These are phyloP conservation scores for Croton laevigatus DNA, from an alignment of 441 rosid genomes.

Conservation along the genomic window DNA sequence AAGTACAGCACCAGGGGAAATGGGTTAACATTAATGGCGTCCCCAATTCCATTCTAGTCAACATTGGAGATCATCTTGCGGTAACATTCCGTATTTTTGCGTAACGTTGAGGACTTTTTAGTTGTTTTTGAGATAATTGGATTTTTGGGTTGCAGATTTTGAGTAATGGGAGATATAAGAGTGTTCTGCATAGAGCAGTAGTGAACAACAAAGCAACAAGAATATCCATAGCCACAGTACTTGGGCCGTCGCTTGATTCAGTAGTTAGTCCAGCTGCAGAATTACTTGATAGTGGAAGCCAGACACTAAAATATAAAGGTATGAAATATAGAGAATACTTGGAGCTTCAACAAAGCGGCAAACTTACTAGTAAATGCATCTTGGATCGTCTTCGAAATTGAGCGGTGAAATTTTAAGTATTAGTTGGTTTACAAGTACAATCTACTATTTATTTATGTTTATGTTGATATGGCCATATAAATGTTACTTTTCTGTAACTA, in stretches of 20 bases:
- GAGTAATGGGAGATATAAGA: constrained; percentile 53
- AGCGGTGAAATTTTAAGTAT: too few relatives aligned
- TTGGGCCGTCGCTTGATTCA: constrained; percentile 46
- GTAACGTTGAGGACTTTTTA: too few relatives aligned
- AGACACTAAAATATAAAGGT: constrained; percentile 30
- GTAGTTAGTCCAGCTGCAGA: constrained; percentile 36
- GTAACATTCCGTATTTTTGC: constrained; percentile 14
- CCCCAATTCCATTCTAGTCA: constrained; percentile 42
- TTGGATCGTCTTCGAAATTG: constrained; percentile 30
- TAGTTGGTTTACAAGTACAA: too few relatives aligned
- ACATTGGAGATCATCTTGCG: constrained; percentile 46
- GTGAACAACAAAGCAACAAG: constrained; percentile 38
- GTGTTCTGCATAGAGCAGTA: constrained; percentile 43
- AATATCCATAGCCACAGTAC: constrained; percentile 37
- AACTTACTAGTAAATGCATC: constrained; percentile 34
- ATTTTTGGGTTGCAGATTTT: too few relatives aligned
- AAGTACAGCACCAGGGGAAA: constrained; percentile 31
- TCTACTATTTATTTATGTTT: too few relatives aligned
- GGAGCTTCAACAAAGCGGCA: constrained; percentile 38
- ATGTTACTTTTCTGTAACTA: too few relatives aligned
- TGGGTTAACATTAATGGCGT: constrained; percentile 33
- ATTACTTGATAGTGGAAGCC: constrained; percentile 21
- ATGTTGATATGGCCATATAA: too few relatives aligned
- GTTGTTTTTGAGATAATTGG: too few relatives aligned
- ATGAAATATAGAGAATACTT: constrained; percentile 40